phyloP scores from a whole-genome alignment of 2,329 filamentous ascomycete species.

The Seiridium unicorne region DNA sequence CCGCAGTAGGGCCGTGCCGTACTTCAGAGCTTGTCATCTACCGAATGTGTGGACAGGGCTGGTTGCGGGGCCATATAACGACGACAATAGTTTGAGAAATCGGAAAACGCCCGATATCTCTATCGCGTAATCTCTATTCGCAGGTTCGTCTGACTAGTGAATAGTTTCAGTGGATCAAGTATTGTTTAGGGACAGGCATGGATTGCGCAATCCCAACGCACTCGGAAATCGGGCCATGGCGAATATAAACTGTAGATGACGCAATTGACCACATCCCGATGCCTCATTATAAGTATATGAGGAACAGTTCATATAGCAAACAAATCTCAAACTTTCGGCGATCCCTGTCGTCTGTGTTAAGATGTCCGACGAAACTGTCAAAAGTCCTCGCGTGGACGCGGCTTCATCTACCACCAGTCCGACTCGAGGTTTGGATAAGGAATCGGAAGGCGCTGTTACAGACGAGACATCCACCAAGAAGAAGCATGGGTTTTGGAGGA shows the following conservation, averaged over 20 bases:
- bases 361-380: not conserved
- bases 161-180: not conserved
- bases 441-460: not conserved
- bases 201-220: not conserved
- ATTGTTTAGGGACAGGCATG: not conserved
- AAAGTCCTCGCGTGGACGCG: not conserved
- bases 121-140: not conserved
- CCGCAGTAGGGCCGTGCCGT: too few relatives aligned
- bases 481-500: constrained; percentile 9
- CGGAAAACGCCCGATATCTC: not conserved
- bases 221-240: not conserved
- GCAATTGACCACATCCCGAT: not conserved
- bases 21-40: too few relatives aligned
- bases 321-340: too few relatives aligned
- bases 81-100: too few relatives aligned
- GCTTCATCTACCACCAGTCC: not conserved
- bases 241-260: not conserved
- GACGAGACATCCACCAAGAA: not conserved
- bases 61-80: too few relatives aligned
- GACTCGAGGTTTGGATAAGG: too few relatives aligned
- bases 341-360: not conserved
- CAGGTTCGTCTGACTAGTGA: not conserved
- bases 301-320: not conserved
- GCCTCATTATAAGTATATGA: not conserved
- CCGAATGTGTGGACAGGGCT: too few relatives aligned